Percentiles rank a stretch among this genome's conserved stretches.
Evolutionary conservation across 23 red algal species (phyloP).

Genomic region (Agarophyton chilense): DNA sequence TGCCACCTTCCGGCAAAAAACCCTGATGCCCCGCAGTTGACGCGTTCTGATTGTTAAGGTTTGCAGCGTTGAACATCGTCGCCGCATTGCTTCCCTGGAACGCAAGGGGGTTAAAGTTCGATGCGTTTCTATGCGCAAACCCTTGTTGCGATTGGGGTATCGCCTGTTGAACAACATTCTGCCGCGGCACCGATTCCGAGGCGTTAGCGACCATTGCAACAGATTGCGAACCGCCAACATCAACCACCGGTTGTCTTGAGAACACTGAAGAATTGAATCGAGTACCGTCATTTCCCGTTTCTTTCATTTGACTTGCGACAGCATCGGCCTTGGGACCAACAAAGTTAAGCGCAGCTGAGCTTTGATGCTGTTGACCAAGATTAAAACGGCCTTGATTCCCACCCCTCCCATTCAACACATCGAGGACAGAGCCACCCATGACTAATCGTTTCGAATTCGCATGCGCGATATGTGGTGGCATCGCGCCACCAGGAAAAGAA

Average conservation of each 20-base stretch:
- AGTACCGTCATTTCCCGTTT: not conserved
- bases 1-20: slow-evolving; percentile 9
- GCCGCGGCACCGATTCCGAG: not conserved
- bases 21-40: not conserved
- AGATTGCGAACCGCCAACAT: slow-evolving; percentile 8
- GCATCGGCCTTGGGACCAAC: not conserved
- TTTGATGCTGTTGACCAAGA: slow-evolving; percentile 19
- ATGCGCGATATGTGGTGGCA: not conserved
- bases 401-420: not conserved
- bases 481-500: not conserved
- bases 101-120: slow-evolving; percentile 17
- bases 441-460: not conserved
- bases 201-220: not conserved
- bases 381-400: slow-evolving; percentile 14
- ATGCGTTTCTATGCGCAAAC: not conserved
- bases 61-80: slow-evolving; percentile 10
- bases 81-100: not conserved
- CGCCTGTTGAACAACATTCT: not conserved
- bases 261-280: not conserved
- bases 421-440: slow-evolving; percentile 21
- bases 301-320: not conserved
- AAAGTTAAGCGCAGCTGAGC: not conserved
- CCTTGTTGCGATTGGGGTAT: slow-evolving; percentile 11
- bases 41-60: not conserved
- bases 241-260: slow-evolving; percentile 2